Percentiles rank a stretch among this genome's conserved stretches.
Evolutionary conservation across 2,329 filamentous ascomycete genomes (phyloP).

Genomic region (Colletotrichum chrysophilum): DNA sequence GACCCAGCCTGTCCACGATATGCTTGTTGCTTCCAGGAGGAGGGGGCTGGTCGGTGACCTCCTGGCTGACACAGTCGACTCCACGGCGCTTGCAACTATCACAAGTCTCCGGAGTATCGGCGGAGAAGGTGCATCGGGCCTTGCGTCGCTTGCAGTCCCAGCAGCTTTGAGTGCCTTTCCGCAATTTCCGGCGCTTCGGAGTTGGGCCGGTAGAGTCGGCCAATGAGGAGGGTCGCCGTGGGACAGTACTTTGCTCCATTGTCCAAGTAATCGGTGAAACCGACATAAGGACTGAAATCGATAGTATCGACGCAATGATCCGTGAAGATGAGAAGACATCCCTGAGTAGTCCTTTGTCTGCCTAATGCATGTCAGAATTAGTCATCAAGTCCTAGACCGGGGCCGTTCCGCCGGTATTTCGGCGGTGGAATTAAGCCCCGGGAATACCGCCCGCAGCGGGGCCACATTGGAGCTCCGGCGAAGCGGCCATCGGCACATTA

Average conservation of each 20-base stretch:
- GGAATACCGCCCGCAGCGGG: background rate
- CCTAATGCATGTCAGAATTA: slow-evolving; percentile 7
- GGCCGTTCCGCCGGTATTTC: background rate
- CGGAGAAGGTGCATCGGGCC: background rate
- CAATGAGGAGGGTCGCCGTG: background rate
- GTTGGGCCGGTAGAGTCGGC: background rate
- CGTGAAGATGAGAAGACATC: background rate
- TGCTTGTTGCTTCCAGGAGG: slow-evolving; percentile 26
- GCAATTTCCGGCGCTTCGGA: slow-evolving; percentile 10
- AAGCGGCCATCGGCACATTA: background rate
- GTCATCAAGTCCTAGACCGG: background rate
- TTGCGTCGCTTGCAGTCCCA: slow-evolving; percentile 22
- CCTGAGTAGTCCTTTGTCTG: background rate
- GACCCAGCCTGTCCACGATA: slow-evolving; percentile 34
- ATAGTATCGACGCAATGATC: background rate
- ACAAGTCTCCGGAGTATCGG: background rate
- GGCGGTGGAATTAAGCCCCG: background rate
- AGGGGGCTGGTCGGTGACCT: slow-evolving; percentile 36
- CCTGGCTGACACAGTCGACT: slow-evolving; percentile 50
- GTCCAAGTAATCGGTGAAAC: background rate
- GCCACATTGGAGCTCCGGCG: background rate
- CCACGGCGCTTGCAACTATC: slow-evolving; percentile 47
- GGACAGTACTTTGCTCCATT: background rate
- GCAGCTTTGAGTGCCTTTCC: slow-evolving; percentile 18
- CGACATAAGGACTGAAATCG: background rate